Evolutionary conservation across 2,329 filamentous ascomycete species (phyloP).

Genomic region (Diaporthe aspalathi): DNA sequence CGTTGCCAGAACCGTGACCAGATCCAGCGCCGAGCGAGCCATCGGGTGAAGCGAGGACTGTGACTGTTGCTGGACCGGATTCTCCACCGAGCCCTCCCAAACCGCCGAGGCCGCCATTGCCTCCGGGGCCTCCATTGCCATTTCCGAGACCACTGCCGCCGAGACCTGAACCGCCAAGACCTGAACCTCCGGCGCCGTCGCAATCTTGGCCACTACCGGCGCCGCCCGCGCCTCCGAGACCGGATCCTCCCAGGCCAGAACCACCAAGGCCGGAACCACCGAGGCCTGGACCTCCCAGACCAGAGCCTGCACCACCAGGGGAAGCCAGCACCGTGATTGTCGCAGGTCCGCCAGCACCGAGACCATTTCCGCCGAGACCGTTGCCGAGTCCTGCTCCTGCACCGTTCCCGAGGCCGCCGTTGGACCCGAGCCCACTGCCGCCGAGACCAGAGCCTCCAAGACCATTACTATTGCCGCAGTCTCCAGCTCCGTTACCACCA

Average conservation of each 20-base stretch:
- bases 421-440: background rate
- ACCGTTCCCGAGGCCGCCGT: slow-evolving; percentile 20
- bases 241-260: slow-evolving; percentile 23
- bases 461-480: too few species aligned
- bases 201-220: slow-evolving; percentile 21
- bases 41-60: slow-evolving; percentile 23
- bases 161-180: slow-evolving; percentile 9
- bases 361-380: slow-evolving; percentile 33
- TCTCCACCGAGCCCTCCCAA: slow-evolving; percentile 30
- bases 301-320: slow-evolving; percentile 30
- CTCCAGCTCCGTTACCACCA: slow-evolving; percentile 13
- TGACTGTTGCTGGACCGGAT: slow-evolving; percentile 34
- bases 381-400: slow-evolving; percentile 27
- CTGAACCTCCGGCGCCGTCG: slow-evolving; percentile 32
- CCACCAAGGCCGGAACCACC: slow-evolving; percentile 32
- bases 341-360: slow-evolving; percentile 32
- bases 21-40: slow-evolving; percentile 27
- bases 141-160: slow-evolving; percentile 19
- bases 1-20: slow-evolving; percentile 19
- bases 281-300: slow-evolving; percentile 15
- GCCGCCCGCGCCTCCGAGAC: slow-evolving; percentile 20
- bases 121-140: slow-evolving; percentile 31
- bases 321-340: slow-evolving; percentile 36
- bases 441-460: background rate
- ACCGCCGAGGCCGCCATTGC: slow-evolving; percentile 34